Conservation (phyloP, 163 green algal species). For the Scenedesmus sp. region DNA sequence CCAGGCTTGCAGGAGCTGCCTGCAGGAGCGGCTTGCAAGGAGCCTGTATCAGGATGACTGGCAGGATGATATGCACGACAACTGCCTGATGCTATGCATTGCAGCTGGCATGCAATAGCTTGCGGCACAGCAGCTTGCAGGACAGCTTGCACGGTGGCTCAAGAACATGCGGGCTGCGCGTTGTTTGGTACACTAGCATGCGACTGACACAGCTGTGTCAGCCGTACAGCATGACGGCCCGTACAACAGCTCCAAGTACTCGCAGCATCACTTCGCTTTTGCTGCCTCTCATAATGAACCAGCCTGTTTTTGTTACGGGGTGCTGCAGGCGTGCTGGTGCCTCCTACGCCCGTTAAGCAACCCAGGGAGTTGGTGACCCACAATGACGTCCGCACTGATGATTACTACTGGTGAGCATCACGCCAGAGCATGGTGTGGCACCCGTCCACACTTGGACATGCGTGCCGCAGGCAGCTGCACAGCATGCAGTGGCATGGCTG, state of each 20-base stretch:
- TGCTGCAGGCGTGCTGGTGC: conserved; percentile 66
- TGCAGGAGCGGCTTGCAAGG: background rate
- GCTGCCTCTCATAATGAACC: no score
- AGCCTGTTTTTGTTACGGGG: background rate
- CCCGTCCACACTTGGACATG: background rate
- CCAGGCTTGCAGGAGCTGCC: background rate
- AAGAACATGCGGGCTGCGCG: no score
- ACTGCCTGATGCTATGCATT: background rate
- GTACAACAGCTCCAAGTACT: no score
- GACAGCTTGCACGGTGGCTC: background rate
- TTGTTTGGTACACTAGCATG: no score
- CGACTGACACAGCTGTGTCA: no score
- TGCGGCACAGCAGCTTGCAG: background rate
- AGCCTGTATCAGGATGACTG: background rate
- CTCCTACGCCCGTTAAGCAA: conserved; percentile 63
- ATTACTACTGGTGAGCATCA: conserved; percentile 82
- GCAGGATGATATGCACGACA: background rate
- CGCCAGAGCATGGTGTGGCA: background rate
- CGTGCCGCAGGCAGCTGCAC: background rate
- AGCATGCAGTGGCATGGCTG: background rate
- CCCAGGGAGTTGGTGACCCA: conserved; percentile 69
- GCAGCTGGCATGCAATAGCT: background rate
- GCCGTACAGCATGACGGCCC: no score
- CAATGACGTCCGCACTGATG: conserved; percentile 72
- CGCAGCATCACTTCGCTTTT: no score